These are phyloP conservation scores for Aspergillus awamori DNA, from an alignment of 2,329 filamentous ascomycete species.

Conservation along the genomic window DNA sequence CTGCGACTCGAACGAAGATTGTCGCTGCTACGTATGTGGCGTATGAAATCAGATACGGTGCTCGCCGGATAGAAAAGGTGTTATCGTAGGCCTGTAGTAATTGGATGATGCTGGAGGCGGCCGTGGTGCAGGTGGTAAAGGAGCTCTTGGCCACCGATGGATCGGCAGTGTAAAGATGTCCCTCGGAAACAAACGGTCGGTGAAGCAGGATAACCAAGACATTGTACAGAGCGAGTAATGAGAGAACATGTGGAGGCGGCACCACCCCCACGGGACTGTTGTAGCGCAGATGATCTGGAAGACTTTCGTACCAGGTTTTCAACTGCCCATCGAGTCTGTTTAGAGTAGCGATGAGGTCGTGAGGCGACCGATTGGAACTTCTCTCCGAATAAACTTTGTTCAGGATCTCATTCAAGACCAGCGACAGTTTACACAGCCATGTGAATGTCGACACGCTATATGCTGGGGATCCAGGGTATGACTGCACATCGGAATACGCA, in stretches of 20 bases:
- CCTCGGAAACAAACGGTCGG: slow-evolving; percentile 52
- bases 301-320: too few relatives aligned
- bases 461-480: slow-evolving; percentile 31
- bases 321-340: background rate
- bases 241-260: too few relatives aligned
- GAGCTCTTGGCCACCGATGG: slow-evolving; percentile 29
- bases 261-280: too few relatives aligned
- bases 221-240: slow-evolving; percentile 51
- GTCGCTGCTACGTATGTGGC: slow-evolving; percentile 59
- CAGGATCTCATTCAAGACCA: slow-evolving; percentile 32
- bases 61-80: slow-evolving; percentile 50
- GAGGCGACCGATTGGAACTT: too few relatives aligned
- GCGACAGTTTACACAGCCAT: slow-evolving; percentile 46
- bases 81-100: slow-evolving; percentile 51
- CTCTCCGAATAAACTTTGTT: background rate
- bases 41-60: slow-evolving; percentile 57
- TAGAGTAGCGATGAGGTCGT: background rate
- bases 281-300: too few relatives aligned
- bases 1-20: slow-evolving; percentile 56
- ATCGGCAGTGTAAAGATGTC: slow-evolving; percentile 42
- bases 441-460: slow-evolving; percentile 42
- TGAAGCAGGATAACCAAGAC: slow-evolving; percentile 58
- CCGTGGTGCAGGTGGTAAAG: slow-evolving; percentile 50
- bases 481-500: background rate
- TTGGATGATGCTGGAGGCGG: slow-evolving; percentile 50